phyloP scores from a whole-genome alignment of 2,329 filamentous ascomycete genomes.

The Exophiala lecanii-corni region DNA sequence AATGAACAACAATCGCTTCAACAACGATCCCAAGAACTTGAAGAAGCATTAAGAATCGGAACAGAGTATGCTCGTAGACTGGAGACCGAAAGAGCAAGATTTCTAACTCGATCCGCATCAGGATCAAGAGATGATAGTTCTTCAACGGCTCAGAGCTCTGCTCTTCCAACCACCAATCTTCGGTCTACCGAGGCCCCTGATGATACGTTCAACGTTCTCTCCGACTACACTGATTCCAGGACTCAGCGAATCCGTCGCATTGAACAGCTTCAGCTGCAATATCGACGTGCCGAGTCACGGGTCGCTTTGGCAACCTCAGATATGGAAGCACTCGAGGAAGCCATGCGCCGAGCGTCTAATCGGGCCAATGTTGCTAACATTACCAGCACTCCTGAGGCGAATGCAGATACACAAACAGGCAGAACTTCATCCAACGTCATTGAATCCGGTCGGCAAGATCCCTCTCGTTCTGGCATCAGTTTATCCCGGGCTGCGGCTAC shows the following conservation, averaged over 20 bases:
- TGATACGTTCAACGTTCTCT: constrained; percentile 12
- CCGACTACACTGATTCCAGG: constrained; percentile 14
- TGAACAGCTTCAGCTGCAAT: constrained; percentile 21
- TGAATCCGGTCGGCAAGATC: neutral
- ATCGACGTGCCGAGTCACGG: constrained; percentile 23
- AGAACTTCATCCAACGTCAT: neutral
- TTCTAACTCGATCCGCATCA: constrained; percentile 4
- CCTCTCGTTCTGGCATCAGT: neutral
- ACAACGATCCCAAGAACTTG: constrained; percentile 22
- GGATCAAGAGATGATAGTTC: constrained; percentile 2
- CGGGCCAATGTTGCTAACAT: neutral
- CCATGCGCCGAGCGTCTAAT: constrained; percentile 6
- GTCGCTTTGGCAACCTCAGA: constrained; percentile 21
- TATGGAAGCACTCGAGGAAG: constrained; percentile 15
- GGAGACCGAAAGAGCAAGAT: constrained; percentile 12
- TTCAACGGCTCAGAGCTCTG: constrained; percentile 17
- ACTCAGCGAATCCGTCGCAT: constrained; percentile 16
- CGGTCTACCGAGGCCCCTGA: constrained; percentile 3
- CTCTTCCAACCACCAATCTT: constrained; percentile 20
- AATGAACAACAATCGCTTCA: constrained; percentile 20
- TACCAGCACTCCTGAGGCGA: neutral
- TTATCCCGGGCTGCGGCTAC: neutral
- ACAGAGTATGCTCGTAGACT: constrained; percentile 14
- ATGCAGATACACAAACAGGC: neutral
- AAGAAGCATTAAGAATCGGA: constrained; percentile 15